phyloP scores from a whole-genome alignment of 306 rosid genomes.

The Cicer yamashitae region DNA sequence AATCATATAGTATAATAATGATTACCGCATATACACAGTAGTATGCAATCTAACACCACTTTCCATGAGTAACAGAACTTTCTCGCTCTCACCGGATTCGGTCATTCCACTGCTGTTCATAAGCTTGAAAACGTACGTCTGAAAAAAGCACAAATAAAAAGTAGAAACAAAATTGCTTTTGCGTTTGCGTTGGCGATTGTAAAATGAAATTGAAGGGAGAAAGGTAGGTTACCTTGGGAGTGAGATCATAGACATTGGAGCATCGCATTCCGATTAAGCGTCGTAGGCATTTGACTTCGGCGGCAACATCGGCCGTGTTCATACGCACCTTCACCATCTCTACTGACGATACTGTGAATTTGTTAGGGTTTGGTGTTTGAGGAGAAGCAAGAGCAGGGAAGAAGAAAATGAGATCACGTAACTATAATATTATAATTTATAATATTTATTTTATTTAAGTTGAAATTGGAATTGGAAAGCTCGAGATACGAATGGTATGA shows the following conservation, averaged over 20 bases:
- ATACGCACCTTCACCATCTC: slow-evolving; percentile 97
- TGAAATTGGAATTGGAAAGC: not conserved
- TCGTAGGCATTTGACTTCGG: slow-evolving; percentile 90
- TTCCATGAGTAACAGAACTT: slow-evolving; percentile 85
- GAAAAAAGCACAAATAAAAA: slow-evolving; percentile 32
- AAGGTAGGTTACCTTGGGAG: slow-evolving; percentile 69
- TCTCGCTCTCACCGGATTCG: slow-evolving; percentile 97
- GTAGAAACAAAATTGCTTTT: not conserved
- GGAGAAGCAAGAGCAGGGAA: not conserved
- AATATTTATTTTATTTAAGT: no score
- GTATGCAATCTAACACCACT: slow-evolving; percentile 95
- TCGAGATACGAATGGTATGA: not conserved
- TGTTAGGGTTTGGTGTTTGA: slow-evolving; percentile 37
- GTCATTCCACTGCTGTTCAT: slow-evolving; percentile 94
- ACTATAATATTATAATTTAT: not conserved
- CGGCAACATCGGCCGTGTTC: slow-evolving; percentile 99
- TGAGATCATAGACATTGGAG: slow-evolving; percentile 91
- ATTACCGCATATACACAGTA: slow-evolving; percentile 83
- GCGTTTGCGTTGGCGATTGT: not conserved
- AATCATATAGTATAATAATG: not conserved
- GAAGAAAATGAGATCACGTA: not conserved
- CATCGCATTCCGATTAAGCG: slow-evolving; percentile 96
- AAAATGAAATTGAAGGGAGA: slow-evolving; percentile 5
- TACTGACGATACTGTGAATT: not conserved
- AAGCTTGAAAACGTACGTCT: slow-evolving; percentile 94